Evolutionary conservation across 306 rosid genomes (phyloP), one percentile per base, ranked within the genome.

Genomic region (Acacia confusa): DNA sequence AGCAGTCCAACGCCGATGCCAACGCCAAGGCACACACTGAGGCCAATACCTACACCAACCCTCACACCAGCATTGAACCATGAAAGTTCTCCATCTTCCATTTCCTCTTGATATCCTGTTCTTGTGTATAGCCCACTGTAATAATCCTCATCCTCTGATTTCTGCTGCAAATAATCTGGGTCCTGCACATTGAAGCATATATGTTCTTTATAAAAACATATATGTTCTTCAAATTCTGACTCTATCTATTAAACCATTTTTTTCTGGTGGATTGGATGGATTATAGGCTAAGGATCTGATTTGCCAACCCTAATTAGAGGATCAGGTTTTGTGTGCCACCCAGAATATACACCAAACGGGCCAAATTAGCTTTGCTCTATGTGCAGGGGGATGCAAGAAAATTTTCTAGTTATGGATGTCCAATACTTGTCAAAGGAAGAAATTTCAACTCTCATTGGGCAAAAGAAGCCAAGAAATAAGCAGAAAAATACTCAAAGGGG

Each of bases 21-120:
- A 40, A 94, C 55, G 74, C 97, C 97, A 34, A 94, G 86, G 69
- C 98, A 94, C n/a, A 94, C 81, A 81, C 98, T 89, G 32, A 92
- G 90, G 81, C 98, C 95, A 70, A 94, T 92, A 25, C 97, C 97
- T 30, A 94, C 94, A 20, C 93, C 94, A 0, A 90, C 93, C 79
- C 97, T 87, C 41, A 91, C 94, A 38, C 97, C 94, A 6, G 98
- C 92, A 67, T 90, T 92, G 75, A 94, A 94, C 95, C 94, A 94
- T 58, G 97, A 89, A 71, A 92, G 95, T 70, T 94, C 95, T 82
- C 92, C 97, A 60, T 90, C 97, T 83, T 94, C 98, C 0, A 88
- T 90, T 7, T 69, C 75, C 34, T 90, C 95, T 6, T 77, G 74
- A n/a, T 88, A 91, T 24, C 79, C 83, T 70, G 89, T 80, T 80